A percentile compares a stretch with the other conserved stretches of the same genome.
These are phyloP conservation scores for Tetrahymena malaccensis DNA, from an alignment of 73 alveolate species.

Conservation along the genomic window DNA sequence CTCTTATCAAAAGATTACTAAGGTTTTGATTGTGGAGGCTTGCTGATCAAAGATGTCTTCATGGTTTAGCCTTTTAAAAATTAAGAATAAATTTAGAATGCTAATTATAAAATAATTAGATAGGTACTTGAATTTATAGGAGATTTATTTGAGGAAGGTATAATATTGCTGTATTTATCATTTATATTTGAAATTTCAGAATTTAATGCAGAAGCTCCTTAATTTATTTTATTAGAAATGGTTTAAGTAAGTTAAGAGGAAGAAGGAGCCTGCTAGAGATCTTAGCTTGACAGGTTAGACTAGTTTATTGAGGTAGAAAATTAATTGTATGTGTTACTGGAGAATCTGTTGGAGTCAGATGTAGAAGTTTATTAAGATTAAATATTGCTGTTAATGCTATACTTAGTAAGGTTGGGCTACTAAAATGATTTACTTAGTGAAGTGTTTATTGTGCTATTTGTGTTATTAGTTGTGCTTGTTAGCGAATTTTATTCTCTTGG, in stretches of 20 bases:
- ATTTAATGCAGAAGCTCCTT: background rate
- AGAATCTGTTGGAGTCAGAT: background rate
- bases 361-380: background rate
- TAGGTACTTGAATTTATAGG: background rate
- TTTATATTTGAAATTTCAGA: background rate
- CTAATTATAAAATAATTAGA: background rate
- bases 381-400: background rate
- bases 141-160: background rate
- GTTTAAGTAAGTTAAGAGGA: background rate
- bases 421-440: background rate
- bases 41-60: background rate
- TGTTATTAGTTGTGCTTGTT: background rate
- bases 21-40: background rate
- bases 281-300: background rate
- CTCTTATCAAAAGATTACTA: background rate
- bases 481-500: background rate
- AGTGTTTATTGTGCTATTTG: background rate
- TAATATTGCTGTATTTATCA: background rate
- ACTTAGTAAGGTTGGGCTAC: background rate
- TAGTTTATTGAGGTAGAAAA: background rate
- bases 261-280: background rate
- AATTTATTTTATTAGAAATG: background rate
- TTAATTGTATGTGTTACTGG: background rate
- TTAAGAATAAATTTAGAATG: background rate
- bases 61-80: background rate